A percentile compares a stretch with the other conserved stretches of the same genome.
These are phyloP conservation scores for Ganoderma leucocontextum DNA, from an alignment of 1,284 basidiomycete genomes.

Conservation along the genomic window DNA sequence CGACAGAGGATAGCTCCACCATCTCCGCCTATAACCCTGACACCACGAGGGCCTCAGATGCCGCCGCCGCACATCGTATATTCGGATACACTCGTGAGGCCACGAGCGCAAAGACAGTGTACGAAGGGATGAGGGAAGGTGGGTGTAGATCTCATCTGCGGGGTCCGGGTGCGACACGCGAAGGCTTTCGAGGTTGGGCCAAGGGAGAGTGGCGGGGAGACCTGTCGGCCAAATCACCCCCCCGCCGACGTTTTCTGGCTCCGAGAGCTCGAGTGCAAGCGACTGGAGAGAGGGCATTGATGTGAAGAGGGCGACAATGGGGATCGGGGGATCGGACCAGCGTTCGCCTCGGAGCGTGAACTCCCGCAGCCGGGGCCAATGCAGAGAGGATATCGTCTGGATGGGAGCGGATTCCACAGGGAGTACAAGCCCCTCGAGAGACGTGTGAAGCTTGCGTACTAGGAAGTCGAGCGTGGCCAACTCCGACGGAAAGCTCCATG, in stretches of 20 bases:
- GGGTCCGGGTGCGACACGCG: background rate
- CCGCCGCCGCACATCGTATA: background rate
- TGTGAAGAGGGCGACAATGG: background rate
- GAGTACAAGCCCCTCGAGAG: background rate
- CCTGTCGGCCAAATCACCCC: background rate
- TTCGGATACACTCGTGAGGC: background rate
- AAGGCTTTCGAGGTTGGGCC: slow-evolving; percentile 5
- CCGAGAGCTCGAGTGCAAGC: background rate
- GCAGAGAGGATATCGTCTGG: background rate
- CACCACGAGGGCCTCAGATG: background rate
- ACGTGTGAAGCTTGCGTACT: background rate
- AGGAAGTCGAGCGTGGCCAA: background rate
- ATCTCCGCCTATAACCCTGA: background rate
- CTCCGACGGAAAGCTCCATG: background rate
- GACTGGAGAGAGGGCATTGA: background rate
- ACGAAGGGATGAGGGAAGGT: background rate
- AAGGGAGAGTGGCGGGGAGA: background rate
- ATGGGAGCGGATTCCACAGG: background rate
- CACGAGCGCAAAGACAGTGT: background rate
- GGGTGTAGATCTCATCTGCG: background rate
- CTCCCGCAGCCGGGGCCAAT: background rate
- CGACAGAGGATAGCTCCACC: background rate
- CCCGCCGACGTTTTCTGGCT: background rate
- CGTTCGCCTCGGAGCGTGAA: background rate
- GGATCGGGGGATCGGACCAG: background rate